Conservation (phyloP, 2,329 filamentous ascomycete species). For the Ophiostoma pallidulum region DNA sequence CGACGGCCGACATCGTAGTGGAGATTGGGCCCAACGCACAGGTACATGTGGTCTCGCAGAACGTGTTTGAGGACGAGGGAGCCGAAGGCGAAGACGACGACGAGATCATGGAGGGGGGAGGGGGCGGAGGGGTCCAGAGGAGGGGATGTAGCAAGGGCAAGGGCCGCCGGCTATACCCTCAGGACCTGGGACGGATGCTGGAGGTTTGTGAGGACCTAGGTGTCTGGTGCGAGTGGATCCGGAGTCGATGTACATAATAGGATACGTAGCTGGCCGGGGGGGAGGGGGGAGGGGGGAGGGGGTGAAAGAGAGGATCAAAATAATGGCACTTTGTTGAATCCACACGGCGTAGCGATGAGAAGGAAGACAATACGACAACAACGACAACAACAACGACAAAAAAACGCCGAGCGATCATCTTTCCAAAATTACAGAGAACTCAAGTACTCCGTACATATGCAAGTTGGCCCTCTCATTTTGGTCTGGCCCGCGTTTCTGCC, state of each 20-base stretch:
- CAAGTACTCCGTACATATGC: no score
- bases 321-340: background rate
- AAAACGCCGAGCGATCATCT: no score
- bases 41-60: conserved; percentile 49
- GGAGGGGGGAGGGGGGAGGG: background rate
- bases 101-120: background rate
- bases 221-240: conserved; percentile 45
- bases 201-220: conserved; percentile 44
- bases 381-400: no score
- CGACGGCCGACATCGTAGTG: conserved; percentile 44
- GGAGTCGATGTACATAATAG: conserved; percentile 24
- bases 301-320: background rate
- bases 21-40: conserved; percentile 51
- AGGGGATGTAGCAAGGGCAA: conserved; percentile 24
- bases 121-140: no score
- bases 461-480: no score
- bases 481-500: no score
- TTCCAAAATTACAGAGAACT: no score
- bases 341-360: background rate
- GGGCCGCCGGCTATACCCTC: conserved; percentile 29
- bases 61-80: conserved; percentile 32
- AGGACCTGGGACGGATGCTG: conserved; percentile 36
- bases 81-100: background rate
- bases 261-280: conserved; percentile 16
- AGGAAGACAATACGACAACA: no score